Percentiles rank a stretch among this genome's conserved stretches.
Evolutionary conservation across 2,329 filamentous ascomycete genomes (phyloP).

Genomic region (Diplocarpon mali): DNA sequence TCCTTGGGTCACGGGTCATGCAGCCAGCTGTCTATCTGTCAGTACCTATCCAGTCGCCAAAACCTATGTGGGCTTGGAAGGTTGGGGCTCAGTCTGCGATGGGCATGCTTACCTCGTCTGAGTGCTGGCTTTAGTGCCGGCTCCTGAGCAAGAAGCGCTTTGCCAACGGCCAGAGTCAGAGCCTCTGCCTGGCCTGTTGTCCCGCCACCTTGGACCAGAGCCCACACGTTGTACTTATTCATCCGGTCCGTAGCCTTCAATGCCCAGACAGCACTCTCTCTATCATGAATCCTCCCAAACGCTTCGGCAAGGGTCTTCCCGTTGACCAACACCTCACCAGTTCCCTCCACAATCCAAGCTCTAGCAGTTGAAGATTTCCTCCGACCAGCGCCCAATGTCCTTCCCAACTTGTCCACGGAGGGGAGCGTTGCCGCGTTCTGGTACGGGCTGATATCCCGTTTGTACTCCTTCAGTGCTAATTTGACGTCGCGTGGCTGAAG

Average conservation of each 20-base stretch:
- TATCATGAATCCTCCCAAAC: constrained; percentile 83
- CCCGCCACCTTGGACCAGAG: constrained; percentile 71
- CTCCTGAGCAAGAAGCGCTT: constrained; percentile 82
- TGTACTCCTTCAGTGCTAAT: constrained; percentile 56
- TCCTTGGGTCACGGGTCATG: constrained; percentile 81
- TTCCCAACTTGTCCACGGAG: constrained; percentile 63
- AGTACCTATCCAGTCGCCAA: constrained; percentile 12
- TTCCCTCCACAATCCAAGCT: constrained; percentile 84
- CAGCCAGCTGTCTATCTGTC: constrained; percentile 60
- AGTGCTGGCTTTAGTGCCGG: constrained; percentile 80
- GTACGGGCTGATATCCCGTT: constrained; percentile 62
- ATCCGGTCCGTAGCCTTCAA: constrained; percentile 70
- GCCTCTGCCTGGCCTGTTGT: constrained; percentile 94
- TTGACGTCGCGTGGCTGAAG: constrained; percentile 62
- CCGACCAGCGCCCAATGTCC: constrained; percentile 69
- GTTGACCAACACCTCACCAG: constrained; percentile 82
- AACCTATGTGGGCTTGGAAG: background rate
- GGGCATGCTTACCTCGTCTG: constrained; percentile 61
- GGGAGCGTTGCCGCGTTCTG: constrained; percentile 51
- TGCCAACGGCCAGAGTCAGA: constrained; percentile 78
- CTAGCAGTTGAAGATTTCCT: constrained; percentile 80
- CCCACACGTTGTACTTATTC: constrained; percentile 97
- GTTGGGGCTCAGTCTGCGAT: background rate
- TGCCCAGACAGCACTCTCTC: constrained; percentile 89
- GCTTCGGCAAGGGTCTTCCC: constrained; percentile 72